Evolutionary conservation across 495 filamentous ascomycete species (phyloP).

Genomic region (Cryomyces antarcticus): DNA sequence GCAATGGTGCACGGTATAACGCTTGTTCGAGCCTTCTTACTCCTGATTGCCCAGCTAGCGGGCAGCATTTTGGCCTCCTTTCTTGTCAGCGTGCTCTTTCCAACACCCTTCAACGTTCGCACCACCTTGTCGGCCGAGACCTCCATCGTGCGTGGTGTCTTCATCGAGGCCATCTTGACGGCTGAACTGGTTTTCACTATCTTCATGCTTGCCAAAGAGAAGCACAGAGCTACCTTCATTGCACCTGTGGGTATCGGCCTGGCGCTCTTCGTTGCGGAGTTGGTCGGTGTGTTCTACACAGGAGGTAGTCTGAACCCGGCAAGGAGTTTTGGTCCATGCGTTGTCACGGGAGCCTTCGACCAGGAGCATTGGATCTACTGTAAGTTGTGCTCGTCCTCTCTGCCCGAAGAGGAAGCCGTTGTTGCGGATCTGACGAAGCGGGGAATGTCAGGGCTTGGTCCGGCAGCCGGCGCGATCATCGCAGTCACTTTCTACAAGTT

Average conservation of each 20-base stretch:
- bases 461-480: conserved; percentile 40
- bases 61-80: conserved; percentile 8
- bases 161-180: conserved; percentile 12
- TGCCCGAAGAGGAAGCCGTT: neutral
- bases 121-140: conserved; percentile 6
- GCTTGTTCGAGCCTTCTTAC: conserved; percentile 6
- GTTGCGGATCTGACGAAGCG: too few relatives aligned
- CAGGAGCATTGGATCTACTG: conserved; percentile 14
- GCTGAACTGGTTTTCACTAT: conserved; percentile 13
- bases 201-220: conserved; percentile 15
- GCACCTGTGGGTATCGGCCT: conserved; percentile 13
- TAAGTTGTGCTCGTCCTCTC: neutral
- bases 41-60: conserved; percentile 6
- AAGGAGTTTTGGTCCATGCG: conserved; percentile 9
- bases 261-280: conserved; percentile 10
- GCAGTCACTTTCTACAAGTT: conserved; percentile 22
- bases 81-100: conserved; percentile 7
- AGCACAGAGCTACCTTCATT: conserved; percentile 9
- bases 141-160: conserved; percentile 7
- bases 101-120: conserved; percentile 6
- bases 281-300: conserved; percentile 5
- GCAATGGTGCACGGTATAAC: conserved; percentile 2
- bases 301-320: conserved; percentile 10
- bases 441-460: conserved; percentile 27
- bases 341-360: conserved; percentile 4